Percentiles rank a stretch among this genome's conserved stretches.
Evolutionary conservation across 2,329 filamentous ascomycete species (phyloP).

Genomic region (Dendryphion nanum): DNA sequence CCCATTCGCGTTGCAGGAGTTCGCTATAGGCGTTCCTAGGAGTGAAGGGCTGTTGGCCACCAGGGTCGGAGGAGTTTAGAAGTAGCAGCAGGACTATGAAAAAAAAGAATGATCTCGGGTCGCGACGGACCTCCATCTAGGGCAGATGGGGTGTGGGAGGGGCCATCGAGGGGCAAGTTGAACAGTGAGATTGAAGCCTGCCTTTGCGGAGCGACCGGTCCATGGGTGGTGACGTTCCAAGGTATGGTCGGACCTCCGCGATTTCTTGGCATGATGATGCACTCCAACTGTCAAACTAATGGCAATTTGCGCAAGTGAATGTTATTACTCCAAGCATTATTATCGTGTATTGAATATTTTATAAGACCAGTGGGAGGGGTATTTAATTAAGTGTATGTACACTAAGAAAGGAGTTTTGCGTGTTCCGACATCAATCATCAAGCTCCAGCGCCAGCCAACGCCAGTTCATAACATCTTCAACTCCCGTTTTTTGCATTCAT

Average conservation of each 20-base stretch:
- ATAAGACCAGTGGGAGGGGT: constrained; percentile 18
- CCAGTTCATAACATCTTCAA: constrained; percentile 18
- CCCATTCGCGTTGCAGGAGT: constrained; percentile 51
- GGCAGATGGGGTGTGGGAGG: constrained; percentile 16
- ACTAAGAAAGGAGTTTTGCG: constrained; percentile 9
- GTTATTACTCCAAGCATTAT: neutral
- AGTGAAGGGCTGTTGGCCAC: constrained; percentile 32
- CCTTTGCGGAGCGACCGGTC: too few species aligned
- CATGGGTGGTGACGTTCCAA: constrained; percentile 10
- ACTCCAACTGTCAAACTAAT: too few species aligned
- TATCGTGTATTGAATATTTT: neutral
- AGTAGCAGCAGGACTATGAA: constrained; percentile 39
- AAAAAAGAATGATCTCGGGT: constrained; percentile 36
- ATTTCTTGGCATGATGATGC: neutral
- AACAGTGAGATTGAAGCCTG: neutral
- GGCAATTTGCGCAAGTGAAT: too few species aligned
- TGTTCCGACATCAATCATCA: constrained; percentile 13
- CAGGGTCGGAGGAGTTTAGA: constrained; percentile 37
- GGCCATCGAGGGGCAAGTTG: constrained; percentile 18
- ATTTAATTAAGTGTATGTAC: constrained; percentile 28
- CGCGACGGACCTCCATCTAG: constrained; percentile 38
- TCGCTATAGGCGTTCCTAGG: constrained; percentile 41
- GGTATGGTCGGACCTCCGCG: neutral
- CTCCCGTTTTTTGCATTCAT: too few species aligned
- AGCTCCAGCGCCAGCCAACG: constrained; percentile 7